Conservation (phyloP, 495 filamentous ascomycete species). For the Penicillium paradoxum region DNA sequence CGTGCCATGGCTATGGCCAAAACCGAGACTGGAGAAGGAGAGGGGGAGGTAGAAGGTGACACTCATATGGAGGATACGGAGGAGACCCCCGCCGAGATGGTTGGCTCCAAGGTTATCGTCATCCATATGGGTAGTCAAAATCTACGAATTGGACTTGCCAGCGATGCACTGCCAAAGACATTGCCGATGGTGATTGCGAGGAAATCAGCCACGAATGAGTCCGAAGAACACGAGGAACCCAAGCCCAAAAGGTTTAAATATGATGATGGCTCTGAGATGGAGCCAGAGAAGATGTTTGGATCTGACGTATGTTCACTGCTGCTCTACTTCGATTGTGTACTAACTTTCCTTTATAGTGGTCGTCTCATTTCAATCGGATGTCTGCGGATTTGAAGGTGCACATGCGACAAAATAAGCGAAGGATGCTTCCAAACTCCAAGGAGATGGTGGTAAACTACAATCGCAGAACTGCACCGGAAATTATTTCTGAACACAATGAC, state of each 20-base stretch:
- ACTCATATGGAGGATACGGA: slow-evolving; percentile 60
- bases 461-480: slow-evolving; percentile 69
- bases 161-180: slow-evolving; percentile 89
- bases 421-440: slow-evolving; percentile 91
- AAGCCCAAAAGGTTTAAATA: slow-evolving; percentile 80
- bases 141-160: slow-evolving; percentile 83
- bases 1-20: slow-evolving; percentile 70
- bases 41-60: slow-evolving; percentile 55
- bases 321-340: background rate
- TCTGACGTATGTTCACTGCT: slow-evolving; percentile 57
- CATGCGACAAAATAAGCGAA: slow-evolving; percentile 88
- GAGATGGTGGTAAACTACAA: slow-evolving; percentile 93
- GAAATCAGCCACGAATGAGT: slow-evolving; percentile 68
- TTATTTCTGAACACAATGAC: slow-evolving; percentile 90
- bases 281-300: slow-evolving; percentile 77
- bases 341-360: slow-evolving; percentile 47
- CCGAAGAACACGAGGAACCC: slow-evolving; percentile 78
- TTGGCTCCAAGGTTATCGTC: slow-evolving; percentile 87
- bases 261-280: slow-evolving; percentile 51
- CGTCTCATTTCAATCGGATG: slow-evolving; percentile 74
- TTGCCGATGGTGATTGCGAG: slow-evolving; percentile 90
- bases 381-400: slow-evolving; percentile 77
- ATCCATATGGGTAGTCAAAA: slow-evolving; percentile 99
- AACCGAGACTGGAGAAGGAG: slow-evolving; percentile 39
- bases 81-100: slow-evolving; percentile 52